Evolutionary conservation across 2,329 filamentous ascomycete species (phyloP).

Genomic region (Colletotrichum musae): DNA sequence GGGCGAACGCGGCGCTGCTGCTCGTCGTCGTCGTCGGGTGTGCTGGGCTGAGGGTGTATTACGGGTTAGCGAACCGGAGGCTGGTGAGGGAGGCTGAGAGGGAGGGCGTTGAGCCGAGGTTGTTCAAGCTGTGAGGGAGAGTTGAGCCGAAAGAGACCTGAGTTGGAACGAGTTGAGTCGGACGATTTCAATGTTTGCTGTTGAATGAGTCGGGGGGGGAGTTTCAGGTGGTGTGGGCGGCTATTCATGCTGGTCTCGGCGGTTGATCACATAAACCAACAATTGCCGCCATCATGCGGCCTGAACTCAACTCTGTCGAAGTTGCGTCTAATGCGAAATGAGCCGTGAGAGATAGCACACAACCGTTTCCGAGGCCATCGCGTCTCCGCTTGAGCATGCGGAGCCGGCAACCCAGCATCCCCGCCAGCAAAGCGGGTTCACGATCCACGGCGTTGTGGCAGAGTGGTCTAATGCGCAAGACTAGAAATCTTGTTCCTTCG

Average conservation of each 20-base stretch:
- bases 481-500: constrained; percentile 42
- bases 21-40: constrained; percentile 71
- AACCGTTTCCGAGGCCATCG: neutral
- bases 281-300: too few species aligned
- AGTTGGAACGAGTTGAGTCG: neutral
- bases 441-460: constrained; percentile 34
- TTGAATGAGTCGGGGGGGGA: neutral
- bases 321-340: too few species aligned
- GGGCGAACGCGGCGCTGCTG: constrained; percentile 74
- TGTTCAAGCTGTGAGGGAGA: constrained; percentile 58
- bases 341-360: too few species aligned
- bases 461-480: constrained; percentile 42
- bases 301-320: neutral
- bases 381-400: neutral
- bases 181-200: neutral
- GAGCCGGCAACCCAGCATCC: neutral
- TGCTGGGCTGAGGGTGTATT: constrained; percentile 68
- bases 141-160: neutral
- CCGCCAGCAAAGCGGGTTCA: constrained; percentile 19
- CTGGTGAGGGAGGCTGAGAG: constrained; percentile 50
- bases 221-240: neutral
- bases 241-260: too few species aligned
- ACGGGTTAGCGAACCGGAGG: constrained; percentile 62
- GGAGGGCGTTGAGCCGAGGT: constrained; percentile 52
- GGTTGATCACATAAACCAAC: too few species aligned